A percentile compares a stretch with the other conserved stretches of the same genome.
Conservation (phyloP, 805 yeast species). For the Candida dajiaensis region DNA sequence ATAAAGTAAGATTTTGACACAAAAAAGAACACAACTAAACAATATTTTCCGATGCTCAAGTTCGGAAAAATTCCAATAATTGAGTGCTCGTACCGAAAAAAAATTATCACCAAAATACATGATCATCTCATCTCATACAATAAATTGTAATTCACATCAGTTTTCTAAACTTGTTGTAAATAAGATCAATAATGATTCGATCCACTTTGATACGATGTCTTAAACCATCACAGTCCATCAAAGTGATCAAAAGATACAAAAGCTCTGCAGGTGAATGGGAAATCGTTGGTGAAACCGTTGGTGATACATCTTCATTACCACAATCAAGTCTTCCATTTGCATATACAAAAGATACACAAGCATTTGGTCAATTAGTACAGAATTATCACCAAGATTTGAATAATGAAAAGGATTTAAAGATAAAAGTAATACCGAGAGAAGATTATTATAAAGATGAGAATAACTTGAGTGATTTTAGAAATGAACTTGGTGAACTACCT, state of each 20-base stretch:
- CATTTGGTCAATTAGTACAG: slow-evolving; percentile 38
- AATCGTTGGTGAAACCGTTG: neutral
- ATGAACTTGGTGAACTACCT: slow-evolving; percentile 15
- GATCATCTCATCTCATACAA: neutral
- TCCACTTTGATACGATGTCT: neutral
- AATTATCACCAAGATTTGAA: slow-evolving; percentile 30
- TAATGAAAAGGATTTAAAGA: slow-evolving; percentile 23
- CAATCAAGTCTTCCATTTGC: slow-evolving; percentile 25
- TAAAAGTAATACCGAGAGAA: slow-evolving; percentile 32
- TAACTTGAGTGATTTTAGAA: slow-evolving; percentile 22
- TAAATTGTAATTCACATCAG: neutral
- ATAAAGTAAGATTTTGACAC: too few species aligned
- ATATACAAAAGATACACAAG: slow-evolving; percentile 32
- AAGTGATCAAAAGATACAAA: neutral
- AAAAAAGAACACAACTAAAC: too few species aligned
- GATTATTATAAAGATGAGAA: slow-evolving; percentile 27
- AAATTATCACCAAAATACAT: neutral
- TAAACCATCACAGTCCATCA: neutral
- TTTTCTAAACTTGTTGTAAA: too few species aligned
- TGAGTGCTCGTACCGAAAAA: neutral
- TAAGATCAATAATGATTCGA: neutral
- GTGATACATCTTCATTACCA: neutral
- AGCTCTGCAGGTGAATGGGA: neutral
- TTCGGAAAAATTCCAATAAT: neutral
- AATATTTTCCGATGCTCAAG: neutral